phyloP scores from a whole-genome alignment of 2,329 filamentous ascomycete species.

The Coniochaeta sp. region DNA sequence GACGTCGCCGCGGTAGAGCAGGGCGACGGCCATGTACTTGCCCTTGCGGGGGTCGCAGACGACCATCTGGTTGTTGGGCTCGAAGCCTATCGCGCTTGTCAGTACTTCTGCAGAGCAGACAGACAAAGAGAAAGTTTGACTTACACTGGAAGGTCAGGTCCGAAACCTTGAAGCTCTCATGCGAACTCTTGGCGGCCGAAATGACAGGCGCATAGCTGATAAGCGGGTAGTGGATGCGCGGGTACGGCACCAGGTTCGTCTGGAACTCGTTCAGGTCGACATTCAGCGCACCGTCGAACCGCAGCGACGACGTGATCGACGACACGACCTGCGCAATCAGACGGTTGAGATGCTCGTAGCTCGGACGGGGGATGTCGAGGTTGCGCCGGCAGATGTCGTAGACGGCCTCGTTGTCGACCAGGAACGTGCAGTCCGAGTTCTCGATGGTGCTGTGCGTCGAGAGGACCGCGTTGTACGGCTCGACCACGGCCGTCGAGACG shows the following conservation, averaged over 20 bases:
- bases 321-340: slow-evolving; percentile 68
- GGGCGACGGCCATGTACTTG: slow-evolving; percentile 69
- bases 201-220: slow-evolving; percentile 68
- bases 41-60: slow-evolving; percentile 67
- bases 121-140: slow-evolving; percentile 17
- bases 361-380: slow-evolving; percentile 60
- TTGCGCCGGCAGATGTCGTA: slow-evolving; percentile 70
- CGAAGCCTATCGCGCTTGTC: slow-evolving; percentile 47
- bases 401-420: slow-evolving; percentile 68
- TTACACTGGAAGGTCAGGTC: slow-evolving; percentile 69
- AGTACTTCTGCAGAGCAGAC: slow-evolving; percentile 4
- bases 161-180: slow-evolving; percentile 81
- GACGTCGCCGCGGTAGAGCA: slow-evolving; percentile 65
- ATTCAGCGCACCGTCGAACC: slow-evolving; percentile 66
- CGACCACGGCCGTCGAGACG: slow-evolving; percentile 62
- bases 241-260: slow-evolving; percentile 68
- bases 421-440: slow-evolving; percentile 73
- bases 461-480: slow-evolving; percentile 68
- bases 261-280: slow-evolving; percentile 73
- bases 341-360: slow-evolving; percentile 65
- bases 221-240: slow-evolving; percentile 66
- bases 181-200: slow-evolving; percentile 67
- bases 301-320: slow-evolving; percentile 65
- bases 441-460: slow-evolving; percentile 70
- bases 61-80: slow-evolving; percentile 75